Evolutionary conservation across 2,329 filamentous ascomycete genomes (phyloP).

Genomic region (Sarocladium oryzae): DNA sequence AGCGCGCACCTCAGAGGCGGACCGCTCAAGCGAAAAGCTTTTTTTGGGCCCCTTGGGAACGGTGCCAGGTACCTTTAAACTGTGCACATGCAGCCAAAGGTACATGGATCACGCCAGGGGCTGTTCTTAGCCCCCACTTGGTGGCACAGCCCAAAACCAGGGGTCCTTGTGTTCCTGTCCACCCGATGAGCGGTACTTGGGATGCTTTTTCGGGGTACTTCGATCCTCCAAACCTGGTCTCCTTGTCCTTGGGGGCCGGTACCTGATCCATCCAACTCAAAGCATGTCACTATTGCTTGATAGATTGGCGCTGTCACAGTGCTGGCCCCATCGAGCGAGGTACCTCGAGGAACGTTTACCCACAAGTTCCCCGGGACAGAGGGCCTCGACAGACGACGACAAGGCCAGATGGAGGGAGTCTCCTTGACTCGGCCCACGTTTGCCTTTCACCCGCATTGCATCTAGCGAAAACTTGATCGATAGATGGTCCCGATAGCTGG

Average conservation of each 20-base stretch:
- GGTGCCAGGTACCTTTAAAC: neutral
- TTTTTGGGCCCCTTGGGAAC: neutral
- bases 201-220: conserved; percentile 4
- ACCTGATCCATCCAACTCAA: neutral
- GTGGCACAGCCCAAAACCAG: neutral
- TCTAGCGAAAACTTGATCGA: conserved; percentile 6
- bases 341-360: neutral
- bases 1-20: neutral
- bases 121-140: no score
- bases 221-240: neutral
- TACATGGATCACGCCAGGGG: neutral
- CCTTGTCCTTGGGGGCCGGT: conserved; percentile 1
- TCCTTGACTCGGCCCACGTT: conserved; percentile 8
- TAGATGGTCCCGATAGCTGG: neutral
- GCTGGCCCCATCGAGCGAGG: neutral
- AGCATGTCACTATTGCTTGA: neutral
- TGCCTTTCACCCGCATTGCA: neutral
- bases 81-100: neutral
- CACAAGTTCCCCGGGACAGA: neutral
- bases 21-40: conserved; percentile 9
- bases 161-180: conserved; percentile 2
- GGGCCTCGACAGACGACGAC: neutral
- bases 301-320: neutral
- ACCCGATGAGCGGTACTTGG: conserved; percentile 3
- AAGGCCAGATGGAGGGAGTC: neutral